Base-by-base conservation (phyloP, 495 filamentous ascomycete genomes). In the Penicillium alfredii region DNA sequence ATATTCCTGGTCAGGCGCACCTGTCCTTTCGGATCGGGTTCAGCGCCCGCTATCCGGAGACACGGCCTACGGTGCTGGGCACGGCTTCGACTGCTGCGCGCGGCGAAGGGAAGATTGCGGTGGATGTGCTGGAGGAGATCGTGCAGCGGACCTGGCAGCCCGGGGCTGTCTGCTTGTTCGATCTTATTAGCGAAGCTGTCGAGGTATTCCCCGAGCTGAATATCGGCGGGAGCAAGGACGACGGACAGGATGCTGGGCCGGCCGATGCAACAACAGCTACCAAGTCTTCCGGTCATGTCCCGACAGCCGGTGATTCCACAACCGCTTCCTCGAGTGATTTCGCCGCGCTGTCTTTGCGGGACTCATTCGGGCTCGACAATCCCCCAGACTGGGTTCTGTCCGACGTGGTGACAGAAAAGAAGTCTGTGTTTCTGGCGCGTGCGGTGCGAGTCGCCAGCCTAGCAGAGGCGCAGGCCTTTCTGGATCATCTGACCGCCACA, bases 371-470 rank as follows among this genome's bases (percentile, higher is more conserved):
- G 3, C 55, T 70, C 3, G 56, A 66, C n/a, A 30, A 19, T 3
- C 65, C 62, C 1, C 69, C 71, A 15, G 77, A 74, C 0, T 96
- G 89, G 89, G 63, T 66, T 8, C 44, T 88, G 3, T 89, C 87
- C 3, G 70, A 78, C 6, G 69, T 80, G 5, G 54, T 90, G 8
- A 73, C 75, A 3, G 87, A 94, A 57, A 83, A 86, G 53, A 94
- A 87, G 58, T 94, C 88, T 2, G 77, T 86, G 8, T 98, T 98
- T 55, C 47, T 97, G 16, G 92, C 81, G 6, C 80, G 88, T 20
- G 79, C 69, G 21, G 81, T 80, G 2, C 53, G 58, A 2, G 86
- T 94, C 8, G 60, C 71, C 1, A 82, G 77, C 6, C 72, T 81
- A 3, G 63, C 66, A 3, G 77, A 93, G 60, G 88, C 86, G 6